Base-by-base conservation (phyloP, 306 rosid genomes). In the Casuarina equisetifolia region DNA sequence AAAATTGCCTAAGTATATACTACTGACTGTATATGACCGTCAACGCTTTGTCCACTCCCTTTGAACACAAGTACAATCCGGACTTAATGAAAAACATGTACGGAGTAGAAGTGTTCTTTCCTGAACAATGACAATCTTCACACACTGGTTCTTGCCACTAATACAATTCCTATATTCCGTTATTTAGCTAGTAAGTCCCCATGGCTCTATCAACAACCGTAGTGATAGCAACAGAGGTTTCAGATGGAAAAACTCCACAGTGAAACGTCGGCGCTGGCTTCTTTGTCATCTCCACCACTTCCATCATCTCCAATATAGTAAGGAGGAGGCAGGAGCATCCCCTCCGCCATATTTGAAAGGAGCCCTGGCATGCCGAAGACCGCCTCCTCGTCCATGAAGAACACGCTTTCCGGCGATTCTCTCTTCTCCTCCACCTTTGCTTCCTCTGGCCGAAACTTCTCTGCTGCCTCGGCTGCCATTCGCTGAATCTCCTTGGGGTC, bases 181-280 rank as follows among this genome's bases (percentile, higher is more conserved):
- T 25, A 25, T 25, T 25, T 25, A 25, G 32, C 32, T 25, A 25
- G 2, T 49, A 49, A 49, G 3, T 2, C 9, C 12, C 8, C 12
- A 1, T 9, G 12, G 3, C 3, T 49, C 52, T 49, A 49, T 49
- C 11, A 50, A 50, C 16, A 38, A 32, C 11, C 20, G 69, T 45
- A 32, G 9, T 44, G 2, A 6, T 1, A 2, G 3, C 36, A 36
- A 46, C 36, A 35, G 1, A 42, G 10, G 4, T 16, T 6, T 74
- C 39, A 87, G 54, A 80, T 69, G 46, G 90, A 88, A 68, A 80
- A 84, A 82, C 89, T 93, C 98, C 98, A 91, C 5, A 93, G 77
- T 69, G 93, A 84, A 79, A 93, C 78, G 42, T 91, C 93, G 82
- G 78, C 79, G 40, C 79, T 76, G 72, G 58, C 13, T 0, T 88